phyloP scores from a whole-genome alignment of 78 protist genomes.

The Planoprotostelium fungivorum region DNA sequence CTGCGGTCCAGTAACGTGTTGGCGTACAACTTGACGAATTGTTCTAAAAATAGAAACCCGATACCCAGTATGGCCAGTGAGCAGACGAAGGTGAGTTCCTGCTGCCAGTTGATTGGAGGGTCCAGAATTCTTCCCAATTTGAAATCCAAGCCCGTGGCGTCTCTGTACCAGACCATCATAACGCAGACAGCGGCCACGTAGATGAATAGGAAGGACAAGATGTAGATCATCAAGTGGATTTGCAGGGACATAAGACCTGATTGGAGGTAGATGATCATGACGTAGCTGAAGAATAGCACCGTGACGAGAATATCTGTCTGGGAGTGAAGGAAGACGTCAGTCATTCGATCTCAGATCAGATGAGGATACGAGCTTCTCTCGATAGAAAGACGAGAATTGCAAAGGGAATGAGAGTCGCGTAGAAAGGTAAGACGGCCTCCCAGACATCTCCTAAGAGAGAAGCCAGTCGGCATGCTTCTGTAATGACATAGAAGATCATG shows the following conservation, averaged over 20 bases:
- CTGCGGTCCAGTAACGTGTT: constrained; percentile 9
- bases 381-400: background rate
- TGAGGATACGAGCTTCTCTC: background rate
- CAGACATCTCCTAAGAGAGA: background rate
- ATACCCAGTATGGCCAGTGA: constrained; percentile 29
- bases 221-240: background rate
- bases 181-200: background rate
- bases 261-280: background rate
- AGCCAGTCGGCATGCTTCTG: background rate
- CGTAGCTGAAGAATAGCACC: background rate
- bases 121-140: background rate
- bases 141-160: background rate
- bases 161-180: background rate
- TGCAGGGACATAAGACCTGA: background rate
- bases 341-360: background rate
- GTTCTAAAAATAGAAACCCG: constrained; percentile 18
- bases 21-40: constrained; percentile 21
- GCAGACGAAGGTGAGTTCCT: background rate
- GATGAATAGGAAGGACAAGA: background rate
- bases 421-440: background rate
- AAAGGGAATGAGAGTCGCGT: background rate
- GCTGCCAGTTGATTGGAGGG: background rate
- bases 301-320: background rate
- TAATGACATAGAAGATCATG: background rate
- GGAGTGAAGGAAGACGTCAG: background rate